These are phyloP conservation scores for Adansonia rubrostipa DNA, from an alignment of 441 rosid species.

Conservation along the genomic window DNA sequence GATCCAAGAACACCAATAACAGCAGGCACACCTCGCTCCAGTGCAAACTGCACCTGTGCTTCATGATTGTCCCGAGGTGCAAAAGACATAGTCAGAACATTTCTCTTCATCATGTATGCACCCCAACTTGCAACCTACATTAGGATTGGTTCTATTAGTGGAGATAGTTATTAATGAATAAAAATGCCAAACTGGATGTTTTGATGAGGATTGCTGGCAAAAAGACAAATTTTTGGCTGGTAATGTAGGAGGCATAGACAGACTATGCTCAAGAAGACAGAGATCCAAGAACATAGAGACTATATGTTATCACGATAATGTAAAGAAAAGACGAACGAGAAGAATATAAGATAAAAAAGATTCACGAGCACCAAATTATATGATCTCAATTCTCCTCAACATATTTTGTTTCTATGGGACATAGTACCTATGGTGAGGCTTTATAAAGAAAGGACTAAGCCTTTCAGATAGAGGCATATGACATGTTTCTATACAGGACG, in stretches of 20 bases:
- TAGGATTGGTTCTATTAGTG: slow-evolving; percentile 16
- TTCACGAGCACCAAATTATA: background rate
- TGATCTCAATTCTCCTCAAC: background rate
- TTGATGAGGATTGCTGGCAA: background rate
- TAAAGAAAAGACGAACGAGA: background rate
- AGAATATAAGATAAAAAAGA: background rate
- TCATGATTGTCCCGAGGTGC: slow-evolving; percentile 76
- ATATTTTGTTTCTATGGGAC: background rate
- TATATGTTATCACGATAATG: background rate
- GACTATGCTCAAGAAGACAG: too few relatives aligned
- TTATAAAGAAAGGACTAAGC: background rate
- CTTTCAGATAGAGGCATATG: background rate
- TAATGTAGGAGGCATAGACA: too few relatives aligned
- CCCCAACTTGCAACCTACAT: slow-evolving; percentile 80
- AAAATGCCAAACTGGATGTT: background rate
- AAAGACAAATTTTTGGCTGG: background rate
- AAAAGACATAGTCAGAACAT: slow-evolving; percentile 68
- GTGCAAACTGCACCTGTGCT: slow-evolving; percentile 76
- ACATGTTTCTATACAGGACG: background rate
- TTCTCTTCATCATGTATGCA: slow-evolving; percentile 66
- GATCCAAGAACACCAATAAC: slow-evolving; percentile 70
- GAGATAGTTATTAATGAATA: background rate
- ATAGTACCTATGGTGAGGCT: background rate
- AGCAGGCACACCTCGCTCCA: slow-evolving; percentile 83
- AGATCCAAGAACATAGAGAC: background rate